phyloP scores from a whole-genome alignment of 441 rosid genomes.

The Brassica hybrid region DNA sequence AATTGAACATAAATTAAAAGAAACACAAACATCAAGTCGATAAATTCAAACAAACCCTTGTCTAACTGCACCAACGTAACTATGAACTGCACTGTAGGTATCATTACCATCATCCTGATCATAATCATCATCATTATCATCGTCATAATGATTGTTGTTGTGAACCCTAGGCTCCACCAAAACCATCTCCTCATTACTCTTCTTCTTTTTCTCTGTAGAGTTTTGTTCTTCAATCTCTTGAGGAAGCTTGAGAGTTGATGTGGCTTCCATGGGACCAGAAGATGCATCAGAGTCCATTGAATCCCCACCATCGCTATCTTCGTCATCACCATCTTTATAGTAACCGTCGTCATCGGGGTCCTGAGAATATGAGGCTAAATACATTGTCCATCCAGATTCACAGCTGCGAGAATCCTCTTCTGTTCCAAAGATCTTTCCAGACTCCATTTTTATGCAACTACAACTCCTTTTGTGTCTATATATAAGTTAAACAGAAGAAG shows the following conservation, averaged over 20 bases:
- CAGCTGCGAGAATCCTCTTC: slow-evolving; percentile 57
- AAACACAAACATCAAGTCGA: background rate
- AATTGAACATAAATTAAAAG: background rate
- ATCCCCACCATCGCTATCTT: slow-evolving; percentile 63
- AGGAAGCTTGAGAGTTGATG: slow-evolving; percentile 24
- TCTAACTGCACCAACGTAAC: slow-evolving; percentile 37
- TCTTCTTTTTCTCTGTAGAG: slow-evolving; percentile 24
- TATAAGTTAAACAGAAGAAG: background rate
- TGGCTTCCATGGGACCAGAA: slow-evolving; percentile 62
- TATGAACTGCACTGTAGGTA: slow-evolving; percentile 43
- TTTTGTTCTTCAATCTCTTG: slow-evolving; percentile 34
- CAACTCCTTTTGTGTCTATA: background rate
- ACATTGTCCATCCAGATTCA: slow-evolving; percentile 89
- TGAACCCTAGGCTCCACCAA: slow-evolving; percentile 41
- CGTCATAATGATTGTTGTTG: slow-evolving; percentile 22
- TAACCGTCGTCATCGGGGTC: slow-evolving; percentile 18
- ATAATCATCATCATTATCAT: slow-evolving; percentile 3
- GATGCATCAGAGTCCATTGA: slow-evolving; percentile 95
- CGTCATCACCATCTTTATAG: slow-evolving; percentile 41
- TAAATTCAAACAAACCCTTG: slow-evolving; percentile 27
- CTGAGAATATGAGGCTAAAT: slow-evolving; percentile 58
- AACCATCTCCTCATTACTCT: slow-evolving; percentile 35
- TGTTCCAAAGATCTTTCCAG: slow-evolving; percentile 49
- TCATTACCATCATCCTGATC: slow-evolving; percentile 37
- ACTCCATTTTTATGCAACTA: slow-evolving; percentile 49